These are phyloP conservation scores for Coprinopsis marcescibilis DNA, from an alignment of 768 basidiomycete species.

Conservation along the genomic window DNA sequence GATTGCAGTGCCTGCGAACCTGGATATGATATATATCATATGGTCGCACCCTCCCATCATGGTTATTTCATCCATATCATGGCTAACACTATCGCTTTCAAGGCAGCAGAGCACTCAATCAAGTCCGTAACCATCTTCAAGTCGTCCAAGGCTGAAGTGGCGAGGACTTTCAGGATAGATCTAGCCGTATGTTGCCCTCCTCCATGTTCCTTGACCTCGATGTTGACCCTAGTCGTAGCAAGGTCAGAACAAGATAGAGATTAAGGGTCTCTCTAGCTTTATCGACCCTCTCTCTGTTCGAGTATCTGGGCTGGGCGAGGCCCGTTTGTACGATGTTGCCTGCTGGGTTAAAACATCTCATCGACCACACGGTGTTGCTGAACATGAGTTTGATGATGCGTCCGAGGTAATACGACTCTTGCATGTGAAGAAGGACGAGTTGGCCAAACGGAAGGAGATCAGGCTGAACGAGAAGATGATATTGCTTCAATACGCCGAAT, in stretches of 20 bases:
- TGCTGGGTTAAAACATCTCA: constrained; percentile 30
- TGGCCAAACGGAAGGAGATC: constrained; percentile 34
- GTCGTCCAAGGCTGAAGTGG: constrained; percentile 50
- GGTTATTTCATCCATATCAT: constrained; percentile 6
- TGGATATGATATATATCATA: no score
- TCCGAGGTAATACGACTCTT: constrained; percentile 33
- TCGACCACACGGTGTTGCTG: neutral
- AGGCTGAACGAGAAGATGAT: constrained; percentile 36
- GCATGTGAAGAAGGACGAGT: constrained; percentile 25
- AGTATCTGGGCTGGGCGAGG: constrained; percentile 43
- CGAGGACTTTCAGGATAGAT: constrained; percentile 41
- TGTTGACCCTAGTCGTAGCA: constrained; percentile 26
- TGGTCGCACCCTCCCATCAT: neutral
- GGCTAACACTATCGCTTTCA: constrained; percentile 16
- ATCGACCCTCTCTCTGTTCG: constrained; percentile 50
- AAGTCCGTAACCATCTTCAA: constrained; percentile 55
- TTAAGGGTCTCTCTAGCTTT: constrained; percentile 41
- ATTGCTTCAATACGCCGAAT: constrained; percentile 38
- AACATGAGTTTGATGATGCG: constrained; percentile 15
- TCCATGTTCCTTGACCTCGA: neutral
- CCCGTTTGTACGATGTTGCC: constrained; percentile 52
- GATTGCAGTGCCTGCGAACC: no score
- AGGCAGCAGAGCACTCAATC: constrained; percentile 39
- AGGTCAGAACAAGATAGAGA: constrained; percentile 48
- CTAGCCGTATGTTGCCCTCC: constrained; percentile 36